Base-by-base conservation (phyloP, 768 basidiomycete species). In the Suillus paluster region DNA sequence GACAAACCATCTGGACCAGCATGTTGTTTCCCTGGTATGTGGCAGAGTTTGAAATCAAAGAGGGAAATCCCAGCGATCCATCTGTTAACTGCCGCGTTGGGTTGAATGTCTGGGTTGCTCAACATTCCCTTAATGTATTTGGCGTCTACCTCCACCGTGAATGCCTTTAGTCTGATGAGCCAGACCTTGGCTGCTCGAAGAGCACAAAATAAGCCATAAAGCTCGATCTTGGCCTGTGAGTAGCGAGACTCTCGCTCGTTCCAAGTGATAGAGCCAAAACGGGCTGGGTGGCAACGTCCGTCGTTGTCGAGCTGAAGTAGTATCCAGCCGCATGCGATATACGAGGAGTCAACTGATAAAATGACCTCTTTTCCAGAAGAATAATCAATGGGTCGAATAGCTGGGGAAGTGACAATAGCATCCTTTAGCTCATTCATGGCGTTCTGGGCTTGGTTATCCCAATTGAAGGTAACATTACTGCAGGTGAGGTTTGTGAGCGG, bases 121-220 rank as follows among this genome's bases (percentile, higher is more conserved):
- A 79, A 58, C 80, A 81, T 80, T 0, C 79, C 78, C 34, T 73
- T 73, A 19, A 82, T 75, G 58, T 78, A 82, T 7, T 68, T 65
- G 0, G 78, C 77, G 57, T 81, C 77, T 2, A 79, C 74, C 59
- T 80, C 77, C 19, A 81, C 70, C 0, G 73, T 60, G 0, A 83
- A 64, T 11, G 77, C 74, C 6, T 70, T 55, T 1, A 75, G 23
- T 0, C 77, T 73, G 42, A 79, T 70, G 11, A 79, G 33, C 30
- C 71, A 70, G 0, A 71, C 58, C 33, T 72, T 70, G 44, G 71
- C 63, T 0, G 65, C 53, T 23, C 58, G 58, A 0, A 78, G 67
- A 0, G 70, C 66, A 0, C 64, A 62, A 45, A 70, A 74, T 0
- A 78, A 42, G 0, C 77, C 69, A 62, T 71, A 77, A 0, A 77